Conservation (phyloP, 2,329 filamentous ascomycete genomes). For the Colletotrichum orbiculare region DNA sequence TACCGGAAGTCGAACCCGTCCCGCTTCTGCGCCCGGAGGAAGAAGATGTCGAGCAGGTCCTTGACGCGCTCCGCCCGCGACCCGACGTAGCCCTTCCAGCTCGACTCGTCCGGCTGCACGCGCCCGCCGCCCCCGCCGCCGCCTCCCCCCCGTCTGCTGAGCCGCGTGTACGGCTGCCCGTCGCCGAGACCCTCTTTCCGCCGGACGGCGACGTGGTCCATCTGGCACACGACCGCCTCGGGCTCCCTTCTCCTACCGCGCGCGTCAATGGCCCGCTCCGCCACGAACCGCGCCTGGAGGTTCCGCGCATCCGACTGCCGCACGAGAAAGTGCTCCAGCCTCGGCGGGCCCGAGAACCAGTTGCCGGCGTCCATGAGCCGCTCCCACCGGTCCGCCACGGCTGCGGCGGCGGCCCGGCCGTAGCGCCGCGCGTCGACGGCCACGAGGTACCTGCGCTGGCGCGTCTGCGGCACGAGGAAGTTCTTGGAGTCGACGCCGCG, state of each 20-base stretch:
- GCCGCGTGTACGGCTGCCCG: conserved; percentile 68
- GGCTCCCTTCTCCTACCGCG: conserved; percentile 44
- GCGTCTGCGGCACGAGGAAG: conserved; percentile 79
- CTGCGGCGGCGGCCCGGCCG: conserved; percentile 41
- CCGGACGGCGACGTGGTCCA: conserved; percentile 69
- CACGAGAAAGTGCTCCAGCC: conserved; percentile 71
- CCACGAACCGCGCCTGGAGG: conserved; percentile 60
- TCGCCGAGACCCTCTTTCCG: conserved; percentile 61
- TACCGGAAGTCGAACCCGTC: conserved; percentile 61
- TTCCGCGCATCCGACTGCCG: conserved; percentile 65
- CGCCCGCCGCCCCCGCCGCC: conserved; percentile 49
- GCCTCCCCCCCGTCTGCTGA: conserved; percentile 61
- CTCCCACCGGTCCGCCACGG: conserved; percentile 56
- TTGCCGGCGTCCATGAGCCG: conserved; percentile 56
- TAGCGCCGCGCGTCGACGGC: conserved; percentile 59
- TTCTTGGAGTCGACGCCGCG: conserved; percentile 73
- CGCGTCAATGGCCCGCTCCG: conserved; percentile 48
- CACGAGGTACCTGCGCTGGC: conserved; percentile 69
- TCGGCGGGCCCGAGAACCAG: conserved; percentile 63
- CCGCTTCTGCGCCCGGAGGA: conserved; percentile 58
- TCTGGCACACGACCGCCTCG: conserved; percentile 67
- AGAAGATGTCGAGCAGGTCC: conserved; percentile 74
- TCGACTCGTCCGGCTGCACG: conserved; percentile 62
- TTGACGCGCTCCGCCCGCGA: conserved; percentile 68
- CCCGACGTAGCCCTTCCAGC: conserved; percentile 61